phyloP scores from a whole-genome alignment of 73 alveolate species.

The Paramecium sonneborni region DNA sequence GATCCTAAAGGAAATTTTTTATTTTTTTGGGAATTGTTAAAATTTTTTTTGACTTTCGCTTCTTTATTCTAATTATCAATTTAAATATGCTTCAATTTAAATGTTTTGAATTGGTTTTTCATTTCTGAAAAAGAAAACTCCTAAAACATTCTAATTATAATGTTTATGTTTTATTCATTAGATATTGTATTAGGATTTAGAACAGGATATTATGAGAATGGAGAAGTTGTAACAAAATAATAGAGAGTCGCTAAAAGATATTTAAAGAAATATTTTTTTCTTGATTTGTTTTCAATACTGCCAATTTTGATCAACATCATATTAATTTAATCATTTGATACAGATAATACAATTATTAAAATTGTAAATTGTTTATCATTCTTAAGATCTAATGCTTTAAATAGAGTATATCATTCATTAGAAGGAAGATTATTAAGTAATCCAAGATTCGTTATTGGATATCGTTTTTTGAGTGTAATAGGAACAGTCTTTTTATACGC shows the following conservation, averaged over 20 bases:
- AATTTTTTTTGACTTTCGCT: neutral
- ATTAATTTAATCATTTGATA: neutral
- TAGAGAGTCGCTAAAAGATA: constrained; percentile 5
- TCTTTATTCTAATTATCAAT: constrained; percentile 36
- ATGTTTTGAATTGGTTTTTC: constrained; percentile 43
- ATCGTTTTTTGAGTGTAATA: constrained; percentile 30
- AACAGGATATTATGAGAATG: constrained; percentile 39
- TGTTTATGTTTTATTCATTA: neutral
- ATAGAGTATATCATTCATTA: constrained; percentile 43
- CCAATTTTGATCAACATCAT: constrained; percentile 8
- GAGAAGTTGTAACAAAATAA: constrained; percentile 33
- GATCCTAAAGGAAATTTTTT: constrained; percentile 32
- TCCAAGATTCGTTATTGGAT: constrained; percentile 24
- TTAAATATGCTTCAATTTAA: neutral
- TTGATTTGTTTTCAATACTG: neutral
- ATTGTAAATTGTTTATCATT: constrained; percentile 47
- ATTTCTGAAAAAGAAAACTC: neutral
- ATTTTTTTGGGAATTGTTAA: constrained; percentile 38
- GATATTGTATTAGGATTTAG: constrained; percentile 31
- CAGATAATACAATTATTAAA: neutral
- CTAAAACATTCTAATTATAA: neutral
- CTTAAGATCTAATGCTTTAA: neutral
- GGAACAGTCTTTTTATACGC: constrained; percentile 40
- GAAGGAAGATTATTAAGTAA: constrained; percentile 54
- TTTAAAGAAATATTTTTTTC: constrained; percentile 2